These are phyloP conservation scores for Boletellus deceptivus DNA, from an alignment of 1,284 basidiomycete genomes.

Conservation along the genomic window DNA sequence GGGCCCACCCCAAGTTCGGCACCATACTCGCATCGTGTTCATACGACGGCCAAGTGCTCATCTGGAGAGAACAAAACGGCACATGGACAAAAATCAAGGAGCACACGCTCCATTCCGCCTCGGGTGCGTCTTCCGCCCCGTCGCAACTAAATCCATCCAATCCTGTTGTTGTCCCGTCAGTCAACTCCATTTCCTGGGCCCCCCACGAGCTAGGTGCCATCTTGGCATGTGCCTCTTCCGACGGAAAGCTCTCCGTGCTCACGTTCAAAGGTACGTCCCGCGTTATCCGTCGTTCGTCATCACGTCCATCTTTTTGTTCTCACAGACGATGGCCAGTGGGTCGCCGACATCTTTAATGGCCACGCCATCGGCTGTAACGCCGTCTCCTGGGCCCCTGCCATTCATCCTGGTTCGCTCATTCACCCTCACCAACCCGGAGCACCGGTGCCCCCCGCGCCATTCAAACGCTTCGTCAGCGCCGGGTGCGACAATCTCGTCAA, in stretches of 20 bases:
- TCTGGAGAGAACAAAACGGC: slow-evolving; percentile 90
- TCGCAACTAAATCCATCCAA: background rate
- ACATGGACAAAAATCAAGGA: slow-evolving; percentile 96
- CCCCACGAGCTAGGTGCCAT: slow-evolving; percentile 97
- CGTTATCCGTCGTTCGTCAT: background rate
- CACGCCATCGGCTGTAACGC: slow-evolving; percentile 97
- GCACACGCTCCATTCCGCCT: slow-evolving; percentile 91
- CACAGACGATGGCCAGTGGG: slow-evolving; percentile 94
- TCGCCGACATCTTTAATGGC: slow-evolving; percentile 92
- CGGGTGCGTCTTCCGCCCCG: slow-evolving; percentile 52
- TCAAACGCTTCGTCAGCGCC: slow-evolving; percentile 91
- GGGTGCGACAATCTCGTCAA: slow-evolving; percentile 96
- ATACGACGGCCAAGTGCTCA: slow-evolving; percentile 97
- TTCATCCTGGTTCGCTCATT: slow-evolving; percentile 80
- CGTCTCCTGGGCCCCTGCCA: slow-evolving; percentile 97
- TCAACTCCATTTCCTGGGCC: slow-evolving; percentile 98
- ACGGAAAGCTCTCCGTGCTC: slow-evolving; percentile 95
- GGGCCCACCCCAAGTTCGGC: slow-evolving; percentile 97
- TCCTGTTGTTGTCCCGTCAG: slow-evolving; percentile 38
- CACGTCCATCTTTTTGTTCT: background rate
- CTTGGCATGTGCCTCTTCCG: slow-evolving; percentile 96
- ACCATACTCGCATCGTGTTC: slow-evolving; percentile 96
- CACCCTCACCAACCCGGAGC: slow-evolving; percentile 51
- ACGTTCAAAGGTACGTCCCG: slow-evolving; percentile 83
- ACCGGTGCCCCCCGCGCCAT: slow-evolving; percentile 42